Conservation (phyloP, 164 flowering plant species). For the Brasenia schreberi region DNA sequence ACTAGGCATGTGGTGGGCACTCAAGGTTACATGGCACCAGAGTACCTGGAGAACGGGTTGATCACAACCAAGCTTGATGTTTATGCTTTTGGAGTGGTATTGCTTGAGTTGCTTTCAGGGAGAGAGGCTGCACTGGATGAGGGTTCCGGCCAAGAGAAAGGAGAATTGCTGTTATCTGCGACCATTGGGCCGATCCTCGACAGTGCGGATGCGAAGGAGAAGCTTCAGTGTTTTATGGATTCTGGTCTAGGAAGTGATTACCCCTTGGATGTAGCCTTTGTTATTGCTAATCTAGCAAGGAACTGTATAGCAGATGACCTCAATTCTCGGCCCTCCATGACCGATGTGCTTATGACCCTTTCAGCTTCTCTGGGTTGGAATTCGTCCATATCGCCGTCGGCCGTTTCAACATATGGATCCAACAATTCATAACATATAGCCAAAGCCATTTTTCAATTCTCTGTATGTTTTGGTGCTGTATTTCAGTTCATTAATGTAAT, state of each 20-base stretch:
- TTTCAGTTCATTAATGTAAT: too few species aligned
- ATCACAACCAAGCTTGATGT: constrained; percentile 59
- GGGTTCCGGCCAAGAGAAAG: neutral
- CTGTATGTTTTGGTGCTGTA: too few species aligned
- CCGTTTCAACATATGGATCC: constrained; percentile 29
- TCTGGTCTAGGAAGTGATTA: constrained; percentile 26
- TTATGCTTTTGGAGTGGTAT: constrained; percentile 55
- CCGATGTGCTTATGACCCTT: constrained; percentile 31
- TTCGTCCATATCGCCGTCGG: constrained; percentile 39
- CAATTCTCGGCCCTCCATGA: constrained; percentile 33
- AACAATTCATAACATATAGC: too few species aligned
- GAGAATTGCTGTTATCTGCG: constrained; percentile 5
- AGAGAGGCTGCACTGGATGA: too few species aligned
- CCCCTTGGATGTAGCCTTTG: constrained; percentile 52
- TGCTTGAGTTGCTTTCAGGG: constrained; percentile 48
- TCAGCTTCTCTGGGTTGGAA: constrained; percentile 63
- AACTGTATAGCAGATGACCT: constrained; percentile 42
- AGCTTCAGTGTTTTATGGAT: constrained; percentile 31
- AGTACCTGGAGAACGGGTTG: constrained; percentile 53
- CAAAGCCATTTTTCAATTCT: too few species aligned
- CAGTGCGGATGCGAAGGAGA: constrained; percentile 39
- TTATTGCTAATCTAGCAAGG: constrained; percentile 45
- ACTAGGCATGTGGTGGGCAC: constrained; percentile 58
- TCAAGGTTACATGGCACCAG: constrained; percentile 63
- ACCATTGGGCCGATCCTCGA: neutral